A percentile compares a stretch with the other conserved stretches of the same genome.
These are phyloP conservation scores for Coniochaeta sp. DNA, from an alignment of 2,329 filamentous ascomycete species.

Conservation along the genomic window DNA sequence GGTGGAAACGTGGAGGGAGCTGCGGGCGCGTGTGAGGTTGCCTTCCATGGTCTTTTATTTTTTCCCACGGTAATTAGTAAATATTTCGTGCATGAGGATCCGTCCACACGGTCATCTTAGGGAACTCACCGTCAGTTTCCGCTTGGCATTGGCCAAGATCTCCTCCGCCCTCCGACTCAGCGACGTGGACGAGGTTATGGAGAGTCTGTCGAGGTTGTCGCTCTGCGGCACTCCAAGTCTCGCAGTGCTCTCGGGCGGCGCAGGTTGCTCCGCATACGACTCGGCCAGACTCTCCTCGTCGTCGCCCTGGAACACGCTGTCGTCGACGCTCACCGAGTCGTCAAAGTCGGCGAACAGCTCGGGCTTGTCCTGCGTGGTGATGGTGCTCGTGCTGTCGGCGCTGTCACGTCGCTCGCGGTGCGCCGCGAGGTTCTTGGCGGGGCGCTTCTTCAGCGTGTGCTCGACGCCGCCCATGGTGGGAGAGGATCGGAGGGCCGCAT, in stretches of 20 bases:
- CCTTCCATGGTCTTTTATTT: slow-evolving; percentile 92
- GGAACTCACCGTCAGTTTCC: slow-evolving; percentile 62
- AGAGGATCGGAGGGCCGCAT: slow-evolving; percentile 32
- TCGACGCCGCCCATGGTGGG: slow-evolving; percentile 35
- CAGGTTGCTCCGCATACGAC: slow-evolving; percentile 41
- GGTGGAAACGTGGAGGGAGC: slow-evolving; percentile 52
- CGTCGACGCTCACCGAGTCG: slow-evolving; percentile 53
- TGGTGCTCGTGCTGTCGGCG: slow-evolving; percentile 50
- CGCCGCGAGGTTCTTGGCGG: slow-evolving; percentile 27
- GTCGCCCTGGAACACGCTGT: slow-evolving; percentile 60
- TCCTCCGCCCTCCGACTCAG: slow-evolving; percentile 79
- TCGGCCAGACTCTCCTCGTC: slow-evolving; percentile 60
- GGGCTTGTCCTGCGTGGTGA: slow-evolving; percentile 41
- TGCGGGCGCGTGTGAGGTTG: slow-evolving; percentile 73
- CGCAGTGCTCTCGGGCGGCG: slow-evolving; percentile 20
- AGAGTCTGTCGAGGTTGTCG: slow-evolving; percentile 16
- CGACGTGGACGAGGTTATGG: slow-evolving; percentile 61
- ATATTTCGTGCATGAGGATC: neutral
- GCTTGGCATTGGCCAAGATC: slow-evolving; percentile 89
- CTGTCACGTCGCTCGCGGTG: slow-evolving; percentile 45
- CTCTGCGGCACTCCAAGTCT: slow-evolving; percentile 15
- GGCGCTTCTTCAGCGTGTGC: slow-evolving; percentile 35
- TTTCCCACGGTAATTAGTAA: slow-evolving; percentile 24
- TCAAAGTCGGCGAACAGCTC: slow-evolving; percentile 54
- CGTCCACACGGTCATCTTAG: neutral